Evolutionary conservation across 768 basidiomycete species (phyloP), one percentile per base, ranked within the genome.

Genomic region (Hericium coralloides): DNA sequence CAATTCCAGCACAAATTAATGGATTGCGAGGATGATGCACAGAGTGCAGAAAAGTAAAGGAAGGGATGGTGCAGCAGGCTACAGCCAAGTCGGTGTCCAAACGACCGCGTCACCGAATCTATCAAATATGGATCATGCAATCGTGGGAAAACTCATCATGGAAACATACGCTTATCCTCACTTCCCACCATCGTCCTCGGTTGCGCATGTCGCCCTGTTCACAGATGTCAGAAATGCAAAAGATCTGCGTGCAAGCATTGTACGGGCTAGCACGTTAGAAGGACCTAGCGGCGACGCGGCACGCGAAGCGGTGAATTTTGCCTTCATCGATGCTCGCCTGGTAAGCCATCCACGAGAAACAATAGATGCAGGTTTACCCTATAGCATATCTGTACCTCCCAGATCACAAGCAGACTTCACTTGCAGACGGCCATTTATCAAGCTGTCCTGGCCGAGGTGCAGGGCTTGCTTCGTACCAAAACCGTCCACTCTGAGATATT

Each of bases 401-500:
- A 97, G 95, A 83, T 98, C 48, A 87, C 89, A 0, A 94, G 92
- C 56, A 68, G 77, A 3, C 66, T 85, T 47, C 94, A 95, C 64
- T 72, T 98, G 12, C 82, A 90, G 67, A 93, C 91, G 0, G 95
- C 92, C 0, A 79, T 94, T 12, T 77, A 87, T 55, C 89, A 92
- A 63, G 86, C 92, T 1, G 73, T 92, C n/a, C 72, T 94, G 12
- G 81, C 92, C 0, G 76, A 80, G 26, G 68, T 79, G 2, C 79
- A 85, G 43, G 75, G 73, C 20, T 65, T 73, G 0, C 73, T 95
- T 56, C 78, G 86, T 49, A 94, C 95, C 1, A 91, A 87, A 72
- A 92, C 92, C 1, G 72, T 94, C 0, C 94, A 98, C 66, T 92
- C 92, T 0, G 95, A 98, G 69, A 79, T 98, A 52, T 75, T 98